Conservation (phyloP, 768 basidiomycete species). For the Amanita rimosa region DNA sequence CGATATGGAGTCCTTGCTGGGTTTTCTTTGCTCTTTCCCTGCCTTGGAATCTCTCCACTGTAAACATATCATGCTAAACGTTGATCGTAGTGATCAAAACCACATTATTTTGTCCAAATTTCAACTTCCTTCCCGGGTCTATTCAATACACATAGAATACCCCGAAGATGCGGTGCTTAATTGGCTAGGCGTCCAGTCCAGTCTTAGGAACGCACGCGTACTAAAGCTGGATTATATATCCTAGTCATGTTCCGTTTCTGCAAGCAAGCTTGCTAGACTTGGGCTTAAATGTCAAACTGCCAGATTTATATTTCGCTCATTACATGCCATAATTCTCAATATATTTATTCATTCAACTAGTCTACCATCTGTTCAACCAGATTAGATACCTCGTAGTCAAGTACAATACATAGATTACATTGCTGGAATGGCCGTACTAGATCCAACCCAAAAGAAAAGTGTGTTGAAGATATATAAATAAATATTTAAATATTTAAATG, state of each 20-base stretch:
- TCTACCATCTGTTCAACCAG: neutral
- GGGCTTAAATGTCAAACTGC: neutral
- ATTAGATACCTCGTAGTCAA: neutral
- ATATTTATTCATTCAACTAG: neutral
- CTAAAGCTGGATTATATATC: neutral
- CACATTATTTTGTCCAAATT: neutral
- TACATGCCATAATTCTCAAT: neutral
- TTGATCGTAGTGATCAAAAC: neutral
- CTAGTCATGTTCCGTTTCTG: neutral
- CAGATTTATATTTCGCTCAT: neutral
- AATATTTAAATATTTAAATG: too few relatives aligned
- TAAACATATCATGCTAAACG: neutral
- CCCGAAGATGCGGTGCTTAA: neutral
- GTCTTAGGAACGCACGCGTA: neutral
- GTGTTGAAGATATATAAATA: too few relatives aligned
- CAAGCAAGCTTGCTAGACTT: neutral
- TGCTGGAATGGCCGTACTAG: too few relatives aligned
- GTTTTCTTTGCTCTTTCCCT: constrained; percentile 1
- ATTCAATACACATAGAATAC: neutral
- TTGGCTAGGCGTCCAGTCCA: neutral
- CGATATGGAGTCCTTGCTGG: neutral
- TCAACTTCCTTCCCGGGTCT: neutral
- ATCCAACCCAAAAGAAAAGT: too few relatives aligned
- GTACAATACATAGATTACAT: constrained; percentile 2
- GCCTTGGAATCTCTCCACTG: neutral